These are phyloP conservation scores for Aureobasidium uvarum DNA, from an alignment of 2,329 filamentous ascomycete genomes.

Conservation along the genomic window DNA sequence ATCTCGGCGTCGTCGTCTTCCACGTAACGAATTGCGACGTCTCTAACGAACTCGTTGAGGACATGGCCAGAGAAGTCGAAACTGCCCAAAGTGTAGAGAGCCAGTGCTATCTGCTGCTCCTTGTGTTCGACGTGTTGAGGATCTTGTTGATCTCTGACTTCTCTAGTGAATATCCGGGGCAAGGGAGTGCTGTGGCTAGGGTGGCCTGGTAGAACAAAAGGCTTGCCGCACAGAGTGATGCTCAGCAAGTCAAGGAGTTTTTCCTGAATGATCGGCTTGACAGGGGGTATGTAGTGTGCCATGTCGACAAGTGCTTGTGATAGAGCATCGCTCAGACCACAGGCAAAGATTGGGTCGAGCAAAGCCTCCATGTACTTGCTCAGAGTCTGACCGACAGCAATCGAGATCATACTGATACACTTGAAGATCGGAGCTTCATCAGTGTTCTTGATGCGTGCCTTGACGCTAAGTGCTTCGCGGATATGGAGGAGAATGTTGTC, in stretches of 20 bases:
- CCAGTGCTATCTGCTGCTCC: slow-evolving; percentile 86
- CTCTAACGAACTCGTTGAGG: slow-evolving; percentile 96
- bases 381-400: slow-evolving; percentile 91
- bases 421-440: slow-evolving; percentile 82
- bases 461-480: slow-evolving; percentile 80
- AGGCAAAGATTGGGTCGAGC: slow-evolving; percentile 94
- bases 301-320: slow-evolving; percentile 97
- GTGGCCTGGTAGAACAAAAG: slow-evolving; percentile 88
- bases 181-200: slow-evolving; percentile 81
- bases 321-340: slow-evolving; percentile 87
- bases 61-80: slow-evolving; percentile 94
- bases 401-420: slow-evolving; percentile 93
- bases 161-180: slow-evolving; percentile 69
- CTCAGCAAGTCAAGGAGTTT: slow-evolving; percentile 92
- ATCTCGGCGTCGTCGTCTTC: slow-evolving; percentile 94
- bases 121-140: slow-evolving; percentile 74
- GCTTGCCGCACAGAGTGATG: slow-evolving; percentile 85
- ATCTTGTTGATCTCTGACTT: slow-evolving; percentile 75
- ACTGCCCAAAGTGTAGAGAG: slow-evolving; percentile 91
- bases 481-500: slow-evolving; percentile 94
- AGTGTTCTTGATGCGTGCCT: slow-evolving; percentile 63
- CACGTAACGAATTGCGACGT: slow-evolving; percentile 97
- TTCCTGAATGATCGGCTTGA: slow-evolving; percentile 90
- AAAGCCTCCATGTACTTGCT: slow-evolving; percentile 98
- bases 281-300: slow-evolving; percentile 96